Evolutionary conservation across 805 yeast genomes (phyloP).

Genomic region (Saccharomycopsis schoenii): DNA sequence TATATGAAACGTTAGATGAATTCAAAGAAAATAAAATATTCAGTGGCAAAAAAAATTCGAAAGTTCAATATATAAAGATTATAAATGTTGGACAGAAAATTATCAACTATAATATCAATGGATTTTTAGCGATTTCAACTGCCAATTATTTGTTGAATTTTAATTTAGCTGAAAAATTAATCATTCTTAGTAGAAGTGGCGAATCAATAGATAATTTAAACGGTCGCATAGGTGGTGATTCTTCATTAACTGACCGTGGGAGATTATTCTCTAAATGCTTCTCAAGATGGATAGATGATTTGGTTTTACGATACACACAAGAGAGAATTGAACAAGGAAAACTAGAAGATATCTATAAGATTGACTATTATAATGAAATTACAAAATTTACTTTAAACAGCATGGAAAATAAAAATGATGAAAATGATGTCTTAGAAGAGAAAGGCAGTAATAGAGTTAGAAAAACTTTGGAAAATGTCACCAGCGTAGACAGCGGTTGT

Average conservation of each 20-base stretch:
- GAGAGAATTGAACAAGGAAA: not conserved
- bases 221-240: constrained; percentile 91
- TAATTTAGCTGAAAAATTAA: constrained; percentile 80
- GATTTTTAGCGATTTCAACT: constrained; percentile 85
- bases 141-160: constrained; percentile 83
- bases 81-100: constrained; percentile 92
- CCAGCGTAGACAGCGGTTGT: not conserved
- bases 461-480: not conserved
- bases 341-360: not conserved
- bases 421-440: constrained; percentile 19
- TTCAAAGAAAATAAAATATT: constrained; percentile 45
- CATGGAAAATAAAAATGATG: constrained; percentile 7
- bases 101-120: constrained; percentile 82
- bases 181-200: constrained; percentile 94
- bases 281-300: constrained; percentile 46
- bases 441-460: not conserved
- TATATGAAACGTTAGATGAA: constrained; percentile 84
- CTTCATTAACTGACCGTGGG: constrained; percentile 75
- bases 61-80: constrained; percentile 82
- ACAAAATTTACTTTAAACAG: not conserved
- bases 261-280: constrained; percentile 60
- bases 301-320: not conserved
- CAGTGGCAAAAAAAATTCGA: constrained; percentile 19
- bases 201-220: constrained; percentile 76
- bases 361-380: not conserved